Percentiles rank a stretch among this genome's conserved stretches.
Conservation (phyloP, 805 yeast genomes). For the Wickerhamiella musiphila region DNA sequence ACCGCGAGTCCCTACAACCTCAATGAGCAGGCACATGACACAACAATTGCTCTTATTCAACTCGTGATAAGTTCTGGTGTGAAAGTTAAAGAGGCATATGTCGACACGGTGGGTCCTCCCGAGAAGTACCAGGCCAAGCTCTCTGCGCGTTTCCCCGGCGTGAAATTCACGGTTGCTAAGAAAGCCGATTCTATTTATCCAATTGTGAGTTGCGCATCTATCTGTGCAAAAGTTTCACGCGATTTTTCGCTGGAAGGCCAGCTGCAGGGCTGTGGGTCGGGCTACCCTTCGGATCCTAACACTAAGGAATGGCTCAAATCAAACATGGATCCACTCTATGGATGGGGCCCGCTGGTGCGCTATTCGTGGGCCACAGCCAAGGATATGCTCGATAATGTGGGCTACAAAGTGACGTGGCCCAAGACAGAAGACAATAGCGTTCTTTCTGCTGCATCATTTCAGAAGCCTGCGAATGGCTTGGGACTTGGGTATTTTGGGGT, state of each 20-base stretch:
- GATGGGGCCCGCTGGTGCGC: constrained; percentile 66
- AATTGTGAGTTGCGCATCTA: constrained; percentile 84
- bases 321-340: constrained; percentile 55
- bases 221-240: constrained; percentile 91
- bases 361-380: constrained; percentile 91
- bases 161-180: constrained; percentile 68
- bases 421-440: constrained; percentile 27
- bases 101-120: constrained; percentile 98
- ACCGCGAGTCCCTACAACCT: constrained; percentile 51
- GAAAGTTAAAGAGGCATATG: constrained; percentile 52
- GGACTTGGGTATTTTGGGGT: too few species aligned
- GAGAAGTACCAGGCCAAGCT: constrained; percentile 62
- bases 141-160: constrained; percentile 44
- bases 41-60: constrained; percentile 66
- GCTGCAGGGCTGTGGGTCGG: constrained; percentile 53
- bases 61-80: constrained; percentile 46
- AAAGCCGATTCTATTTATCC: constrained; percentile 91
- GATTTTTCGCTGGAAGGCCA: constrained; percentile 37
- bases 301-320: constrained; percentile 60
- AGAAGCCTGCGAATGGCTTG: too few species aligned
- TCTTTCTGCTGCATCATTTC: too few species aligned
- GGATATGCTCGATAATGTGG: constrained; percentile 42
- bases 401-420: constrained; percentile 46
- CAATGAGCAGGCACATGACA: constrained; percentile 92
- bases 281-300: constrained; percentile 86